phyloP scores from a whole-genome alignment of 1,284 basidiomycete species.

The Trichosporon asahii region DNA sequence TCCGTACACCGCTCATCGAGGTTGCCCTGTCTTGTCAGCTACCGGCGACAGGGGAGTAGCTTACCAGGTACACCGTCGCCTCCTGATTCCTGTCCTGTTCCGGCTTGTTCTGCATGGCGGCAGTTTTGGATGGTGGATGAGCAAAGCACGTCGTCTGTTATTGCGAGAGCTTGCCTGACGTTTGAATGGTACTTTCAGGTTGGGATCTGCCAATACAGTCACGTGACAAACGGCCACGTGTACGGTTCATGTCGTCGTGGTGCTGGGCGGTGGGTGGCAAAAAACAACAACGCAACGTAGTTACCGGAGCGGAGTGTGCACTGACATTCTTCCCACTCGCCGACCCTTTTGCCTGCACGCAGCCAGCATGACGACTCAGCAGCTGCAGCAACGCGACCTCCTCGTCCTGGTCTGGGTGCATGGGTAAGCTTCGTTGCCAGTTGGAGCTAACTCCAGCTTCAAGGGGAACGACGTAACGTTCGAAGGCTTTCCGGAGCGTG shows the following conservation, averaged over 20 bases:
- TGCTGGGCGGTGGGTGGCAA: neutral
- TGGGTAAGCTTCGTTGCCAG: slow-evolving; percentile 36
- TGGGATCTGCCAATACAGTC: neutral
- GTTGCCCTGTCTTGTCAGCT: slow-evolving; percentile 68
- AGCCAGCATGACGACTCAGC: neutral
- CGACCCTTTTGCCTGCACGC: neutral
- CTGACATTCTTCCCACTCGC: neutral
- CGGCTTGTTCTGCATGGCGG: slow-evolving; percentile 55
- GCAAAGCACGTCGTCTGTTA: neutral
- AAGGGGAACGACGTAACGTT: slow-evolving; percentile 54
- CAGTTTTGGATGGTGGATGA: neutral
- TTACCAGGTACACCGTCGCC: slow-evolving; percentile 86
- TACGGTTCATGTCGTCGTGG: neutral
- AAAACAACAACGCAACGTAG: neutral
- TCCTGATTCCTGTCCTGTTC: slow-evolving; percentile 87
- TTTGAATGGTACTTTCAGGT: neutral
- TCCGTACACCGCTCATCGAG: slow-evolving; percentile 92
- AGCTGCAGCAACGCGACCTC: slow-evolving; percentile 31
- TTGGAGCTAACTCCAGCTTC: slow-evolving; percentile 37
- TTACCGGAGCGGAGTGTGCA: neutral
- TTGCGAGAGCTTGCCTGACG: neutral
- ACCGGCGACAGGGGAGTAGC: slow-evolving; percentile 29
- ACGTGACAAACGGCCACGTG: neutral
- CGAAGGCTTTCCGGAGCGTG: slow-evolving; percentile 50
- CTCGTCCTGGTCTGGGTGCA: slow-evolving; percentile 52